Evolutionary conservation across 345 rosid species (phyloP), one percentile per base, ranked within the genome.

Genomic region (Bruguiera gymnorhiza): DNA sequence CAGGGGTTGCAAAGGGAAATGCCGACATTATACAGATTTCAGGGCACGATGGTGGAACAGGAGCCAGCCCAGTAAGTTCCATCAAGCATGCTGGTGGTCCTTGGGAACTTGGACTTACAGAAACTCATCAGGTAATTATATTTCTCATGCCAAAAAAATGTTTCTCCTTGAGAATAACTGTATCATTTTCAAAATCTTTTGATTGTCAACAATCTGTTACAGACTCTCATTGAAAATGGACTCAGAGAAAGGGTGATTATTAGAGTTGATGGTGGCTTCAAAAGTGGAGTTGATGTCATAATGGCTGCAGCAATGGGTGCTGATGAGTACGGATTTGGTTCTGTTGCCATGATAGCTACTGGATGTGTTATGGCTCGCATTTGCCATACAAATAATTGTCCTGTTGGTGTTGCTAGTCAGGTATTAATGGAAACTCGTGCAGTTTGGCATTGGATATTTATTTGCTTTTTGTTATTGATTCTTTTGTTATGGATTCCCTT

Each of bases 361-460:
- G 99, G 99, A 78, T 95, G 99, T 81, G 89, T 95, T 68, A 94
- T 91, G 97, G 99, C 99, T 63, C 99, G 99, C 74, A 95, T 95
- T 80, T 95, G 99, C 84, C 99, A 95, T 78, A 95, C 97, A 69
- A 95, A 95, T 80, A 95, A 95, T 83, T 95, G 99, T 74, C 99
- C 99, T 39, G 99, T 95, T 73, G 99, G 99, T 77, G 96, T 91
- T 87, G 97, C 97, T 59, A 95, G 97, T 83, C 97, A 95, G 93
- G 99, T 95, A 75, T 29, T 59, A 34, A 46, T 57, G 66, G 50
- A 75, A n/a, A 36, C 62, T 57, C 59, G 46, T 68, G 34, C 55
- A 37, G 2, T 46, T 75, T 55, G 29, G 6, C 23, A 39, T 65
- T 63, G 53, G 67, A 37, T 55, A 48, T 30, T 65, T n/a, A 20